Conservation (phyloP, 1,284 basidiomycete species). For the Sanghuangporus baumii region DNA sequence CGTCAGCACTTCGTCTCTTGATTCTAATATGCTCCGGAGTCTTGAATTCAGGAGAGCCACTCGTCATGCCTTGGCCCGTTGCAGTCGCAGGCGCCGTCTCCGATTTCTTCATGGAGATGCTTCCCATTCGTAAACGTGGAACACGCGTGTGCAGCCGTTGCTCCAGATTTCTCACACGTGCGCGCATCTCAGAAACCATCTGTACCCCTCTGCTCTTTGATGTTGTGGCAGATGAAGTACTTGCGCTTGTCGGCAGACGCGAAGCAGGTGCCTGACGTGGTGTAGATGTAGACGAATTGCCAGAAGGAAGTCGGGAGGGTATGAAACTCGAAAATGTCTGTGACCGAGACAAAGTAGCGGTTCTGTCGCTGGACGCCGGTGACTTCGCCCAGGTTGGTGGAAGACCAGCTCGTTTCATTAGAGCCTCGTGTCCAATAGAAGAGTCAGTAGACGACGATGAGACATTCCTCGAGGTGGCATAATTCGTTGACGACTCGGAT, state of each 20-base stretch:
- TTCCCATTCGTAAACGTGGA: conserved; percentile 72
- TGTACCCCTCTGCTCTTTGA: conserved; percentile 76
- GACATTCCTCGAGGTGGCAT: conserved; percentile 23
- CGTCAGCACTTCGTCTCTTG: conserved; percentile 29
- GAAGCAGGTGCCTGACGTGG: conserved; percentile 14
- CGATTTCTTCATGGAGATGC: conserved; percentile 48
- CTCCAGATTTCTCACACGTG: conserved; percentile 70
- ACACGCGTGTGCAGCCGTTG: conserved; percentile 82
- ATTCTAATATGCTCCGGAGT: conserved; percentile 8
- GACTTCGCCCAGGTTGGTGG: conserved; percentile 40
- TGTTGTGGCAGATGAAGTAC: conserved; percentile 30
- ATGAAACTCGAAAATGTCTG: conserved; percentile 48
- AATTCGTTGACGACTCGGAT: conserved; percentile 32
- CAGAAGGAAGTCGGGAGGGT: conserved; percentile 16
- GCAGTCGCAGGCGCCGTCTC: conserved; percentile 30
- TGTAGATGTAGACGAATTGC: conserved; percentile 14
- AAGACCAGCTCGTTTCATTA: conserved; percentile 47
- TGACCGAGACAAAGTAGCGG: conserved; percentile 49
- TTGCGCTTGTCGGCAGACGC: conserved; percentile 6
- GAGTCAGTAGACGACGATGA: conserved; percentile 32
- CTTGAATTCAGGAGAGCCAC: neutral
- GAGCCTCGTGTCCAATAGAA: conserved; percentile 38
- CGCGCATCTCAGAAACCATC: conserved; percentile 85
- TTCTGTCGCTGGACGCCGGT: conserved; percentile 31
- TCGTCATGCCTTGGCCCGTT: neutral